Base-by-base conservation (phyloP, 495 filamentous ascomycete genomes). In the Haplographium delicatum region DNA sequence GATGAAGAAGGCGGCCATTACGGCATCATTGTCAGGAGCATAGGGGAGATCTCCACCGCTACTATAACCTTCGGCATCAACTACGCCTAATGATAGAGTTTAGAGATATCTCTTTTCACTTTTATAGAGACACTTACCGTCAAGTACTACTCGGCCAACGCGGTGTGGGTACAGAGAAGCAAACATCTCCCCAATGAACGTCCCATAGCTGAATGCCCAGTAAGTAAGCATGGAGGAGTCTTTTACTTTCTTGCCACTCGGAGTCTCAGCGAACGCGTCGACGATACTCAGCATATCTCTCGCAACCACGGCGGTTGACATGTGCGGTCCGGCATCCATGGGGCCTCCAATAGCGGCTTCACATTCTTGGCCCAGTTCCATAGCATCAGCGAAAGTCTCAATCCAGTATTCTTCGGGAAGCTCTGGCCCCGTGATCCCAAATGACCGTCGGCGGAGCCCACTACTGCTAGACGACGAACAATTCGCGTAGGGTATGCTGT, bases 151-250 rank as follows among this genome's bases (percentile, higher is more conserved):
- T 5, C 70, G 66, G 10, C 69, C 73, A 1, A 69, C 69, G 46
- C 63, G 68, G 44, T 62, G 54, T 5, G 71, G 72, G 31, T 68
- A 73, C 65, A 68, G 69, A 37, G 62, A 63, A 38, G 62, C 70
- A 56, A 72, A 75, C 9, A 62, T 85, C 65, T 78, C 65, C 0
- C 81, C 83, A 4, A 86, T 73, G 3, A 79, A 65, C 1, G 81
- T 83, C 3, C 82, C 83, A 54, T 86, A 88, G 7, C 78, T 82
- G n/a, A 83, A 72, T 10, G 83, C 75, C 68, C 82, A 83, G 41
- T 78, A 84, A 11, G 76, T 70, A n/a, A 85, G 59, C n/a, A 63
- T 62, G 3, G 31, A 22, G 1, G 49, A 16, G 2, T 44, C 22
- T 22, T 38, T 5, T 8, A 51, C 35, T 6, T n/a, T 23, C 20